phyloP scores from a whole-genome alignment of 306 rosid species.

The Urtica urens region DNA sequence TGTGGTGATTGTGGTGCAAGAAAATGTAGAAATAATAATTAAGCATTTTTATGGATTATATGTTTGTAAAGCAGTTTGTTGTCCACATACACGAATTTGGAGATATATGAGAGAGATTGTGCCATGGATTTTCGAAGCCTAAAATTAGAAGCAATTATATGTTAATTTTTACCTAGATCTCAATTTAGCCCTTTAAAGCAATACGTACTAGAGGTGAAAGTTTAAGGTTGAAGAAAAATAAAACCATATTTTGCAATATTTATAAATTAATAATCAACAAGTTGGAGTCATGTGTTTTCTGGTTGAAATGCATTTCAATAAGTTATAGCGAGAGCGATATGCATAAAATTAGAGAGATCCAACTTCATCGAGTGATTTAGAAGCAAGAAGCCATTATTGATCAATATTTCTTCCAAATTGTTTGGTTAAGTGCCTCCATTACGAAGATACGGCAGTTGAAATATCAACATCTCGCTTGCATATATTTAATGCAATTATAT shows the following conservation, averaged over 20 bases:
- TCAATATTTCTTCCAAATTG: conserved; percentile 2
- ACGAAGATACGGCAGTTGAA: background rate
- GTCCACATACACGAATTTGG: background rate
- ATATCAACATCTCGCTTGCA: background rate
- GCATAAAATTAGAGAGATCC: background rate
- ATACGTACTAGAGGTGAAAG: background rate
- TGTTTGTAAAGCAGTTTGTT: background rate
- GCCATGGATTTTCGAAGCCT: background rate
- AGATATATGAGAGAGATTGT: conserved; percentile 4
- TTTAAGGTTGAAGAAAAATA: background rate
- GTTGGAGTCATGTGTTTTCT: too few relatives aligned
- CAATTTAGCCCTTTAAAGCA: background rate
- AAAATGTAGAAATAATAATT: background rate
- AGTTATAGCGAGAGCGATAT: background rate
- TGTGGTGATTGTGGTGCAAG: too few relatives aligned
- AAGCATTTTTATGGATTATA: background rate
- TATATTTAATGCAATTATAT: conserved; percentile 1
- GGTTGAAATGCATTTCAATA: background rate
- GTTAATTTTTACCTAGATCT: background rate
- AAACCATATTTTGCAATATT: too few relatives aligned
- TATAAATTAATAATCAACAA: too few relatives aligned
- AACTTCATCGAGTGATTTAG: background rate
- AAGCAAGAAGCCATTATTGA: conserved; percentile 11
- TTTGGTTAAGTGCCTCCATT: background rate
- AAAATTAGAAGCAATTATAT: background rate